These are phyloP conservation scores for Tuber microsphaerosporum DNA, from an alignment of 495 filamentous ascomycete genomes.

Conservation along the genomic window DNA sequence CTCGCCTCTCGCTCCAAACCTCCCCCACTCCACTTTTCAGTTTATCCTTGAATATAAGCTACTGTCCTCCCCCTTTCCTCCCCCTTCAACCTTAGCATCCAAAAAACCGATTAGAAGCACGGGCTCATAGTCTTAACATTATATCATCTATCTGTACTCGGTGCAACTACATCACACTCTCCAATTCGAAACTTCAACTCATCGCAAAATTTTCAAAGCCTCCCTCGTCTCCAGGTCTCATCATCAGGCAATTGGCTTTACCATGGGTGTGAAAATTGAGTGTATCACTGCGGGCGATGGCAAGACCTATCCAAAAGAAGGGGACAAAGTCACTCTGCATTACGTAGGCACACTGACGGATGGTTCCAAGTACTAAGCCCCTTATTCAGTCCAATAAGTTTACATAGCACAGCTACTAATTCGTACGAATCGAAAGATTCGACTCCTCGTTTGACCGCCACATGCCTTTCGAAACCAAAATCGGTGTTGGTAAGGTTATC, in stretches of 20 bases:
- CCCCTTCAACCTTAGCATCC: not conserved
- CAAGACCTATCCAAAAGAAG: slow-evolving; percentile 48
- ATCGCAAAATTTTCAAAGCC: not conserved
- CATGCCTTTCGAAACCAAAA: slow-evolving; percentile 49
- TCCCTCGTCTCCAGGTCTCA: slow-evolving; percentile 1
- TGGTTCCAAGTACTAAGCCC: slow-evolving; percentile 23
- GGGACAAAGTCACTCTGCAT: slow-evolving; percentile 56
- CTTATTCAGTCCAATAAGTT: not conserved
- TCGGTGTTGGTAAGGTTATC: slow-evolving; percentile 60
- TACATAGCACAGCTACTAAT: slow-evolving; percentile 13
- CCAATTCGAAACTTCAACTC: slow-evolving; percentile 12
- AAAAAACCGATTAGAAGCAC: not conserved
- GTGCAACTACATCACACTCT: slow-evolving; percentile 14
- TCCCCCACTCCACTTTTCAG: not conserved
- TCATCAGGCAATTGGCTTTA: slow-evolving; percentile 12
- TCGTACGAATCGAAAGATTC: slow-evolving; percentile 47
- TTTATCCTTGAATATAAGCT: not conserved
- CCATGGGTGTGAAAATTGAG: slow-evolving; percentile 53
- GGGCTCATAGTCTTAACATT: not conserved
- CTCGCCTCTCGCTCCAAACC: not conserved
- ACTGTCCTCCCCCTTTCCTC: not conserved
- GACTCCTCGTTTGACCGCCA: slow-evolving; percentile 55
- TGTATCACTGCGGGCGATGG: slow-evolving; percentile 49
- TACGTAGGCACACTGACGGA: slow-evolving; percentile 58
- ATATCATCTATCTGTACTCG: slow-evolving; percentile 6